Percentiles rank a stretch among this genome's conserved stretches.
These are phyloP conservation scores for Crithidia brevicula DNA, from an alignment of 208 protist species.

Conservation along the genomic window DNA sequence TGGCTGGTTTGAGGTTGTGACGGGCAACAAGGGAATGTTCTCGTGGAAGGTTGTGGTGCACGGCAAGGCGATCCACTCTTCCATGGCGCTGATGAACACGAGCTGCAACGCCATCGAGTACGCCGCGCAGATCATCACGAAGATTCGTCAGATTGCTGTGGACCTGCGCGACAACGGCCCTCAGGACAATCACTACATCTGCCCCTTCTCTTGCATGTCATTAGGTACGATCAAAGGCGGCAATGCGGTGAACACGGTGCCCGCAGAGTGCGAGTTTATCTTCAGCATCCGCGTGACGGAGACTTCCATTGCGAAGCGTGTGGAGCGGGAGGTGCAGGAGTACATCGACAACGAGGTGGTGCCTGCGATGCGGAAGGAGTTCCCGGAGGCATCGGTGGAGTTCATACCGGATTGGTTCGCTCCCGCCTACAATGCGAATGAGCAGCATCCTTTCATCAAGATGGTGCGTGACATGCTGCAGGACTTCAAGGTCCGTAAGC, in stretches of 20 bases:
- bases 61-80: conserved; percentile 57
- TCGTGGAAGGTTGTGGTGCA: conserved; percentile 40
- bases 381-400: conserved; percentile 24
- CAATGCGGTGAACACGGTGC: conserved; percentile 52
- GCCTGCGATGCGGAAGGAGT: conserved; percentile 43
- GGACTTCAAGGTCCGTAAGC: conserved; percentile 11
- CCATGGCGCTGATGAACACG: conserved; percentile 41
- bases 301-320: neutral
- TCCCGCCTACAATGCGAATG: conserved; percentile 29
- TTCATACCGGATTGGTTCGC: conserved; percentile 10
- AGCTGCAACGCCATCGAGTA: conserved; percentile 53
- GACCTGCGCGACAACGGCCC: conserved; percentile 31
- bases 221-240: conserved; percentile 41
- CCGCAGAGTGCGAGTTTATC: conserved; percentile 38
- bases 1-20: conserved; percentile 23
- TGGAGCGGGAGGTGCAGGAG: conserved; percentile 29
- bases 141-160: conserved; percentile 37
- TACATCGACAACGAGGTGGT: conserved; percentile 36
- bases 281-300: conserved; percentile 46
- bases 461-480: conserved; percentile 24
- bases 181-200: conserved; percentile 25
- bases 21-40: conserved; percentile 43
- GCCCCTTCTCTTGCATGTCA: conserved; percentile 30
- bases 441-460: conserved; percentile 43
- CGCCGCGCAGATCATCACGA: conserved; percentile 48